Evolutionary conservation across 2,329 filamentous ascomycete genomes (phyloP), one percentile per base, ranked within the genome.

Genomic region (Paradendryphiella salina): DNA sequence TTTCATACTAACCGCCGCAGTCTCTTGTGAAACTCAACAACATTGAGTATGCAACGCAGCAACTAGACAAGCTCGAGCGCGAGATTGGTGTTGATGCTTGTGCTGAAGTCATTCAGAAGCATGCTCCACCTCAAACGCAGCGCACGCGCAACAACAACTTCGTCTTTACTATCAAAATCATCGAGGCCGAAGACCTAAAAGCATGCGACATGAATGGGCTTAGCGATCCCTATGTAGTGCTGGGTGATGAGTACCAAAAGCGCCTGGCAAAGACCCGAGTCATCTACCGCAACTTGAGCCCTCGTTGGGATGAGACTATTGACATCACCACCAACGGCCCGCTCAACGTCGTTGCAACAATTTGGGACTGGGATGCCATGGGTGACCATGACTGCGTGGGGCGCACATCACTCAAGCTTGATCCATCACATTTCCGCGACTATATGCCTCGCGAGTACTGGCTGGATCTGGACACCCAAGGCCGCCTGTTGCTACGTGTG

Each of bases 1-100:
- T 11, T 31, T 20, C 4, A 35, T 45, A 14, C 56, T 60, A 37
- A 61, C 17, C 1, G 18, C 8, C 38, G 17, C 17, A 96, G 89
- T 96, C 92, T 4, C 88, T 99, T 64, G 91, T 99, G 56, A 99
- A 97, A 75, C 82, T 99, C 61, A 99, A 99, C 79, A 96, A 99
- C 67, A 86, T 99, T 59, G 93, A 96, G 74, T 97, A 90, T 74
- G 93, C 92, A 4, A 91, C 96, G 76, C 83, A 91, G 49, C 90
- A 96, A 67, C 81, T 99, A 44, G 94, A 99, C 70, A 90, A 89
- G 72, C 80, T 99, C 5, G 93, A 97, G 70, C 86, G 84, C 67
- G 85, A 87, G 51, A 90, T 97, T 79, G 92, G 96, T 64, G 91
- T 96, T 10, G 94, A 99, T 70, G 87, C 83, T 9, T 96, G 91